Conservation (phyloP, 768 basidiomycete genomes). For the Mrakia blollopis region DNA sequence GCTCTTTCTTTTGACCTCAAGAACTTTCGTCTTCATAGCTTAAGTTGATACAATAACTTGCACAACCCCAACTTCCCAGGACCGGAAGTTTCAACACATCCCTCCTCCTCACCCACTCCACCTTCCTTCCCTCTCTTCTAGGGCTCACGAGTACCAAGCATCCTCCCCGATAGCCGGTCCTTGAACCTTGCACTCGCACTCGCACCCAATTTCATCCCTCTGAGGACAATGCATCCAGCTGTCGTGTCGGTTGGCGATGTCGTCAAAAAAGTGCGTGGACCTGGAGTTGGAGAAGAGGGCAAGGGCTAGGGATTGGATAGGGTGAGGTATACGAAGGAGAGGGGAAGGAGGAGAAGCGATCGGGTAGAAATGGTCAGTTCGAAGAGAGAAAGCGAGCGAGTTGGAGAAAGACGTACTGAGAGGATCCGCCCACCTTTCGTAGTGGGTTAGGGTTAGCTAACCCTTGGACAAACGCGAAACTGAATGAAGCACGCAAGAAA, state of each 20-base stretch:
- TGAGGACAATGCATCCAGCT: constrained; percentile 13
- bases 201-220: constrained; percentile 15
- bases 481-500: too few relatives aligned
- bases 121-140: too few relatives aligned
- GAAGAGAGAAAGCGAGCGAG: neutral
- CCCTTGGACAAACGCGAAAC: too few relatives aligned
- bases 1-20: too few relatives aligned
- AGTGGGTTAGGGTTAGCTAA: too few relatives aligned
- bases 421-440: constrained; percentile 29
- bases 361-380: too few relatives aligned
- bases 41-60: too few relatives aligned
- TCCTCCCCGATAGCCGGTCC: constrained; percentile 1
- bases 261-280: constrained; percentile 22
- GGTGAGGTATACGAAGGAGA: too few relatives aligned
- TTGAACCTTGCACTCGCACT: constrained; percentile 6
- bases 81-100: too few relatives aligned
- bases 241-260: constrained; percentile 20
- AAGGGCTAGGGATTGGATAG: constrained; percentile 21
- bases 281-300: constrained; percentile 18
- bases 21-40: too few relatives aligned
- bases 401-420: constrained; percentile 18
- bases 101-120: too few relatives aligned
- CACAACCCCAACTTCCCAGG: too few relatives aligned
- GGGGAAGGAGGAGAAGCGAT: neutral
- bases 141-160: neutral